Conservation (phyloP, 306 rosid genomes). For the Casuarina equisetifolia region DNA sequence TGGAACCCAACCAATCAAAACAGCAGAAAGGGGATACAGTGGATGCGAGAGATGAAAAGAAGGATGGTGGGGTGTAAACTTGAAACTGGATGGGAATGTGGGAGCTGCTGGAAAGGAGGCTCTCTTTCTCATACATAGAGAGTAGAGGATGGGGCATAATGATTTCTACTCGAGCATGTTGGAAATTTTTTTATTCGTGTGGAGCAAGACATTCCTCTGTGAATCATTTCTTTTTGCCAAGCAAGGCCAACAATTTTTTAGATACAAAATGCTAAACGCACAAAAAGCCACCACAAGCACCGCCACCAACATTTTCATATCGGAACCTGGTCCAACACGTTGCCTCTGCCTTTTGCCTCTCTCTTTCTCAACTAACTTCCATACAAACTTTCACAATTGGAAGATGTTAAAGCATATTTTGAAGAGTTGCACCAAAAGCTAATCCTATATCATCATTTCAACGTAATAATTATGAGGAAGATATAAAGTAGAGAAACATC, state of each 20-base stretch:
- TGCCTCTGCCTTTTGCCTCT: constrained; percentile 14
- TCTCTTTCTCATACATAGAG: not conserved
- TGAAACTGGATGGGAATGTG: not conserved
- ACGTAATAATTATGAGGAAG: constrained; percentile 20
- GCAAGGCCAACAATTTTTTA: constrained; percentile 9
- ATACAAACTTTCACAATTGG: constrained; percentile 18
- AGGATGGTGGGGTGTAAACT: not conserved
- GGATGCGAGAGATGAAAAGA: not conserved
- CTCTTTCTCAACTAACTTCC: constrained; percentile 30
- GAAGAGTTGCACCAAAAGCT: constrained; percentile 12
- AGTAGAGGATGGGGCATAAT: constrained; percentile 33
- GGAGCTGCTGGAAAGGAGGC: not conserved
- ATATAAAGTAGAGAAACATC: not conserved
- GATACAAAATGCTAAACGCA: constrained; percentile 20
- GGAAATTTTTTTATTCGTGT: constrained; percentile 14
- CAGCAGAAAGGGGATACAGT: not conserved
- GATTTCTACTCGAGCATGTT: constrained; percentile 35
- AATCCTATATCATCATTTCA: constrained; percentile 28
- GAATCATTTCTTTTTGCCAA: constrained; percentile 5
- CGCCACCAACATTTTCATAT: constrained; percentile 14
- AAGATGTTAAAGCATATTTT: not conserved
- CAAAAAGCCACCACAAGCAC: not conserved
- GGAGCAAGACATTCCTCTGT: constrained; percentile 6
- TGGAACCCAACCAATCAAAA: not conserved
- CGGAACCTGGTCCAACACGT: constrained; percentile 25